A percentile compares a stretch with the other conserved stretches of the same genome.
Evolutionary conservation across 2,329 filamentous ascomycete genomes (phyloP).

Genomic region (Lachnellula suecica): DNA sequence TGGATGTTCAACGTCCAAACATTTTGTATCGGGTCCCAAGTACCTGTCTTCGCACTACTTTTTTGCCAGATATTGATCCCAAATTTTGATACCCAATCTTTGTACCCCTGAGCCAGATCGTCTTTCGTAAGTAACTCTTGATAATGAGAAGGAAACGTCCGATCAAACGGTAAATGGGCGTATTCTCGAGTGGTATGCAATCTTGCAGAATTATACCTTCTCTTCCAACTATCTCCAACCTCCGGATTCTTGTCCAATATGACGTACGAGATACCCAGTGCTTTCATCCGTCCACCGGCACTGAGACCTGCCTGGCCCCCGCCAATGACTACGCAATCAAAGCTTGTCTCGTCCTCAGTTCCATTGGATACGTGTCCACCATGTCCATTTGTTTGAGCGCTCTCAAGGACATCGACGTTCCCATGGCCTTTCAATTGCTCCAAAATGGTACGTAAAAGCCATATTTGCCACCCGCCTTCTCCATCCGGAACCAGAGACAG

Average conservation of each 20-base stretch:
- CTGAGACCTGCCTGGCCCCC: constrained; percentile 60
- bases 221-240: constrained; percentile 63
- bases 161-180: constrained; percentile 19
- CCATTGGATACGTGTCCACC: background rate
- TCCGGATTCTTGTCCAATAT: constrained; percentile 55
- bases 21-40: constrained; percentile 6
- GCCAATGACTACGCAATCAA: constrained; percentile 37
- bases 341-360: background rate
- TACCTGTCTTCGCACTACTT: constrained; percentile 2
- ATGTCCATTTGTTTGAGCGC: background rate
- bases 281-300: constrained; percentile 55
- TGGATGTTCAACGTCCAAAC: constrained; percentile 9
- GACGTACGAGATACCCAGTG: constrained; percentile 52
- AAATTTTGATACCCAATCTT: constrained; percentile 15
- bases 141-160: constrained; percentile 13
- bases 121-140: constrained; percentile 15
- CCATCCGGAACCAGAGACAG: constrained; percentile 5
- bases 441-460: constrained; percentile 15
- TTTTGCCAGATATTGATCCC: constrained; percentile 13
- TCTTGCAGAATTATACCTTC: constrained; percentile 34
- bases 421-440: constrained; percentile 8
- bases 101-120: constrained; percentile 14
- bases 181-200: constrained; percentile 16
- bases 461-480: constrained; percentile 15
- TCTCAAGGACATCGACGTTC: constrained; percentile 14